Conservation (phyloP, 306 rosid species). For the Urtica urens region DNA sequence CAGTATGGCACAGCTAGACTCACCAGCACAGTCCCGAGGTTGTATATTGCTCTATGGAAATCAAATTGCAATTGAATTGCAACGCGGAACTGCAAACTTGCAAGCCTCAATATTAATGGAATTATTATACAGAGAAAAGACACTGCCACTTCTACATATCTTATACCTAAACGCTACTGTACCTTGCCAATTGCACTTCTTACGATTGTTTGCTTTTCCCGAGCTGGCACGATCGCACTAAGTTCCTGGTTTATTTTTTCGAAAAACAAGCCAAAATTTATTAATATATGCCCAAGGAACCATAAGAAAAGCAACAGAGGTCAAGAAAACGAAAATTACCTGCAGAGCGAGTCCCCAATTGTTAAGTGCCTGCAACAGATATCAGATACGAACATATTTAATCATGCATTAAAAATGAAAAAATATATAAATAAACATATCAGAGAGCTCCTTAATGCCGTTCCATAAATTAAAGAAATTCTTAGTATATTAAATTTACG, state of each 20-base stretch:
- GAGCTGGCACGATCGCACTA: slow-evolving; percentile 92
- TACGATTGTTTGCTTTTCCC: slow-evolving; percentile 89
- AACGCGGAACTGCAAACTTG: slow-evolving; percentile 86
- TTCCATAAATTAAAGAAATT: too few relatives aligned
- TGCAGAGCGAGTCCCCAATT: slow-evolving; percentile 99
- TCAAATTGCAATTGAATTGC: slow-evolving; percentile 98
- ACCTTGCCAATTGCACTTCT: slow-evolving; percentile 97
- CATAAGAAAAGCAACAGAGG: neutral
- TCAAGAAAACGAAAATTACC: slow-evolving; percentile 34
- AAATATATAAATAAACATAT: too few relatives aligned
- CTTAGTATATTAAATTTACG: too few relatives aligned
- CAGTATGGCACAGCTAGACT: slow-evolving; percentile 24
- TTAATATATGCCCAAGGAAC: neutral
- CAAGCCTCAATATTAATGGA: too few relatives aligned
- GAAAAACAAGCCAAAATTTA: neutral
- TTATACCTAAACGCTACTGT: slow-evolving; percentile 7
- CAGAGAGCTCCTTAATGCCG: too few relatives aligned
- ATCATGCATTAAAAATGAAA: too few relatives aligned
- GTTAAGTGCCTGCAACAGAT: slow-evolving; percentile 85
- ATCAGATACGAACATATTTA: slow-evolving; percentile 9
- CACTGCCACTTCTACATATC: too few relatives aligned
- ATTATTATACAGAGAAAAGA: slow-evolving; percentile 9
- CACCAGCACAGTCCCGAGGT: slow-evolving; percentile 98
- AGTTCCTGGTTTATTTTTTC: slow-evolving; percentile 51
- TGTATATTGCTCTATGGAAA: slow-evolving; percentile 98